These are phyloP conservation scores for Salix viminalis DNA, from an alignment of 345 rosid species.

Conservation along the genomic window DNA sequence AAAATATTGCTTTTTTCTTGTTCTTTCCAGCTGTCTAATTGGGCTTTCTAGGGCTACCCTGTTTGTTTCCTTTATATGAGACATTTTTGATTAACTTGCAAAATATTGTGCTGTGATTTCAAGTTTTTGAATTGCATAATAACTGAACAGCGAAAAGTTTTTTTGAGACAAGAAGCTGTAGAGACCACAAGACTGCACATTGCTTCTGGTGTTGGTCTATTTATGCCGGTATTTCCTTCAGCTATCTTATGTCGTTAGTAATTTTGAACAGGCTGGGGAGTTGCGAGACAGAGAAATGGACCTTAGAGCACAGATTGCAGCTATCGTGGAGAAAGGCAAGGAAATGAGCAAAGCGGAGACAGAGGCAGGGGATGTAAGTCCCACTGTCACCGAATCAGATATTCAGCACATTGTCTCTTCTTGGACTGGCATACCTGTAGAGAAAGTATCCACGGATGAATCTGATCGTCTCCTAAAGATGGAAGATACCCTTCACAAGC, in stretches of 20 bases:
- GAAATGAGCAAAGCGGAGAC: constrained; percentile 92
- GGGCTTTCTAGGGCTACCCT: background rate
- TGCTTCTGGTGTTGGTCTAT: background rate
- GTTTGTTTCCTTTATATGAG: background rate
- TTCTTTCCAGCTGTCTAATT: background rate
- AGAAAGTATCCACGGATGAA: constrained; percentile 92
- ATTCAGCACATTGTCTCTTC: constrained; percentile 91
- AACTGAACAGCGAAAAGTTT: background rate
- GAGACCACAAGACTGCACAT: background rate
- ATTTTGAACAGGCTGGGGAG: constrained; percentile 74
- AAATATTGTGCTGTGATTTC: background rate
- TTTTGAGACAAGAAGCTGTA: background rate
- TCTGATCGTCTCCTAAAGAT: constrained; percentile 89
- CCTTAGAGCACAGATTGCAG: constrained; percentile 81
- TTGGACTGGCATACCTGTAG: constrained; percentile 99
- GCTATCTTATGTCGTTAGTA: background rate
- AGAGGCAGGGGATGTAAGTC: constrained; percentile 85
- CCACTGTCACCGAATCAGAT: constrained; percentile 73
- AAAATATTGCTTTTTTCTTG: too few relatives aligned
- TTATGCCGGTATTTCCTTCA: background rate
- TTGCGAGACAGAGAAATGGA: constrained; percentile 92
- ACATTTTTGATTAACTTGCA: background rate
- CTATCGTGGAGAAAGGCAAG: constrained; percentile 81
- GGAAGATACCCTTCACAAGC: constrained; percentile 91
- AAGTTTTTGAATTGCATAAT: background rate